These are phyloP conservation scores for Trichophyton rubrum DNA, from an alignment of 2,329 filamentous ascomycete species.

Conservation along the genomic window DNA sequence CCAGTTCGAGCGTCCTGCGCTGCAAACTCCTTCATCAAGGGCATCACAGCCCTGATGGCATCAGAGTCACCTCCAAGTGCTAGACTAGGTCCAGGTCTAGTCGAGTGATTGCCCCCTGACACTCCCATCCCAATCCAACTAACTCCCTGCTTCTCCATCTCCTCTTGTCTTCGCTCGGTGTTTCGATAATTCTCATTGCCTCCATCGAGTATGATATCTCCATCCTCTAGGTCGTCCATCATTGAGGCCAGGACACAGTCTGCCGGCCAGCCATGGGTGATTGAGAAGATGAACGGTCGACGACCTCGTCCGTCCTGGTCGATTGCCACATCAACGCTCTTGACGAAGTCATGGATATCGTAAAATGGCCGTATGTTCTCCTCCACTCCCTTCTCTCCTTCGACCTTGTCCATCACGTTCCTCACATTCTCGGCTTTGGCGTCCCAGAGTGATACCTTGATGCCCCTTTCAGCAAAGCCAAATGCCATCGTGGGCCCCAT, in stretches of 20 bases:
- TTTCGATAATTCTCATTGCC: conserved; percentile 56
- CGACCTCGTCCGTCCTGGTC: conserved; percentile 17
- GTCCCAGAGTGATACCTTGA: conserved; percentile 31
- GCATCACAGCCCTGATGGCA: conserved; percentile 47
- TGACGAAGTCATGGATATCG: conserved; percentile 25
- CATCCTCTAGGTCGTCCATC: conserved; percentile 41
- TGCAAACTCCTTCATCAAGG: conserved; percentile 48
- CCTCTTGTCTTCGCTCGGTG: conserved; percentile 50
- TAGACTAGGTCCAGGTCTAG: conserved; percentile 53
- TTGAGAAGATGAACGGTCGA: conserved; percentile 31
- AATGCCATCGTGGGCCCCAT: conserved; percentile 35
- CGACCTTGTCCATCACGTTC: conserved; percentile 18
- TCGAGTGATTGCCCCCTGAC: conserved; percentile 56
- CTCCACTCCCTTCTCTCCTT: conserved; percentile 16
- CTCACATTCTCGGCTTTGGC: conserved; percentile 25
- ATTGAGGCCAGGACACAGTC: conserved; percentile 29
- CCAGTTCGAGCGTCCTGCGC: conserved; percentile 48
- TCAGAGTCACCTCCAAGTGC: conserved; percentile 50
- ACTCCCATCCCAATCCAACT: conserved; percentile 57
- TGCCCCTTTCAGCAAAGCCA: conserved; percentile 28
- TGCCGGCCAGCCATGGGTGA: conserved; percentile 29
- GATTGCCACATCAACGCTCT: conserved; percentile 17
- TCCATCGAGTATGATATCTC: conserved; percentile 57
- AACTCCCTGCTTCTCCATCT: conserved; percentile 46
- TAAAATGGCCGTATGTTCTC: conserved; percentile 25